These are phyloP conservation scores for Avicennia marina DNA, from an alignment of 257 asterid genomes.

Conservation along the genomic window DNA sequence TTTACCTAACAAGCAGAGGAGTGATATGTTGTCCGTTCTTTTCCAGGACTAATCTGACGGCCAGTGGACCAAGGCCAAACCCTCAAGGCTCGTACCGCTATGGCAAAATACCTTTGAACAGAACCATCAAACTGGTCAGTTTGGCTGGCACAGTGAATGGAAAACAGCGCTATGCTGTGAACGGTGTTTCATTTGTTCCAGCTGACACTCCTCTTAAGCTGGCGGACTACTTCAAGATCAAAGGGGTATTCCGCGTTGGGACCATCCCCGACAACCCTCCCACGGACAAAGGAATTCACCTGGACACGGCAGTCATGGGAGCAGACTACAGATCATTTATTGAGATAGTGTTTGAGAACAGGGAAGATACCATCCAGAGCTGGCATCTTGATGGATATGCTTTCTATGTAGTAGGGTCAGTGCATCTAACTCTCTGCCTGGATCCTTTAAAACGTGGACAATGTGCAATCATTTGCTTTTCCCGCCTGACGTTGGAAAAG, in stretches of 20 bases:
- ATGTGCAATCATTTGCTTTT: not conserved
- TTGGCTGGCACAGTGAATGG: slow-evolving; percentile 27
- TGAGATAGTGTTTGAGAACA: slow-evolving; percentile 71
- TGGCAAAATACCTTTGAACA: slow-evolving; percentile 43
- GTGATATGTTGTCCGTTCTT: not conserved
- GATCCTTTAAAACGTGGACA: too few species aligned
- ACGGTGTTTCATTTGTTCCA: slow-evolving; percentile 52
- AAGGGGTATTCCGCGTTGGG: slow-evolving; percentile 52
- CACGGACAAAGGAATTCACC: slow-evolving; percentile 21
- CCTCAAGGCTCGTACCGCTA: slow-evolving; percentile 89
- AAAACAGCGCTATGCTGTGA: slow-evolving; percentile 57
- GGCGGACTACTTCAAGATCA: slow-evolving; percentile 60
- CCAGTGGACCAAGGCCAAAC: slow-evolving; percentile 81
- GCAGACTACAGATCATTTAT: slow-evolving; percentile 50
- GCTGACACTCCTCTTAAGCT: slow-evolving; percentile 73
- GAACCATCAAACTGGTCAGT: slow-evolving; percentile 42
- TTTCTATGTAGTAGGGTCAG: slow-evolving; percentile 72
- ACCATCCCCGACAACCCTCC: slow-evolving; percentile 51
- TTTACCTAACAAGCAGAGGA: too few species aligned
- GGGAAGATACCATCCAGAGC: slow-evolving; percentile 38
- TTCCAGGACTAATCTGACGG: slow-evolving; percentile 63
- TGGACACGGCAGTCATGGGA: slow-evolving; percentile 56
- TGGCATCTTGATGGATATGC: slow-evolving; percentile 82
- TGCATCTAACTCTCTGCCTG: not conserved
- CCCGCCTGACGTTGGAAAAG: not conserved